Percentiles rank a stretch among this genome's conserved stretches.
Evolutionary conservation across 2,329 filamentous ascomycete species (phyloP).

Genomic region (Colletotrichum echinochloae): DNA sequence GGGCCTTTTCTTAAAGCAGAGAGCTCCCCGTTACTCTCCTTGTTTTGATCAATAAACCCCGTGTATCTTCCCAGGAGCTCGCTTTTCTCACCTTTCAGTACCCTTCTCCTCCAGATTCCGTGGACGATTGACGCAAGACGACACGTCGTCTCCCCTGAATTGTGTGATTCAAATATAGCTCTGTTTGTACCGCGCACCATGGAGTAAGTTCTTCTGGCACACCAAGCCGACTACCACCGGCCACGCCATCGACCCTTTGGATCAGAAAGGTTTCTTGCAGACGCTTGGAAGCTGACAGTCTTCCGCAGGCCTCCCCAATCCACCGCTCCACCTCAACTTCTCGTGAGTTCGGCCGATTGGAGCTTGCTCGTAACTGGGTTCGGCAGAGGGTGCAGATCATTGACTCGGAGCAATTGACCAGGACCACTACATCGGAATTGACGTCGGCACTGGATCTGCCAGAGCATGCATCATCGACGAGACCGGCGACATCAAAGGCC

Average conservation of each 20-base stretch:
- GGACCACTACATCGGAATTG: constrained; percentile 83
- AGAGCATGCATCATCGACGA: constrained; percentile 95
- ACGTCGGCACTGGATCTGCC: constrained; percentile 96
- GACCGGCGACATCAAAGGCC: constrained; percentile 85
- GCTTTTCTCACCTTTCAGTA: neutral
- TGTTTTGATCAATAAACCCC: constrained; percentile 4
- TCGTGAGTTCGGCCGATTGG: constrained; percentile 25
- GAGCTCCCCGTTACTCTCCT: constrained; percentile 15
- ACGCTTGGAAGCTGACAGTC: neutral
- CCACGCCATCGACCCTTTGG: neutral
- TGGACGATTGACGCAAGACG: constrained; percentile 6
- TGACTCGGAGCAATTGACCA: constrained; percentile 45
- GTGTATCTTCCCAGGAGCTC: neutral
- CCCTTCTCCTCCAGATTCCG: neutral
- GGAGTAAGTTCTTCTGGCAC: constrained; percentile 28
- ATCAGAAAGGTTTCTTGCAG: neutral
- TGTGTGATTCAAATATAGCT: neutral
- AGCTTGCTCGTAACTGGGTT: neutral
- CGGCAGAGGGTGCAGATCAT: neutral
- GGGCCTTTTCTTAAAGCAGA: constrained; percentile 26
- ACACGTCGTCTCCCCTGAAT: neutral
- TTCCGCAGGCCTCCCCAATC: constrained; percentile 24
- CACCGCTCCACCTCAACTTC: constrained; percentile 29
- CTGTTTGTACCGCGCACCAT: constrained; percentile 13
- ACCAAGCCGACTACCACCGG: neutral